Conservation (phyloP, 768 basidiomycete species). For the Antrodiella citrinella region DNA sequence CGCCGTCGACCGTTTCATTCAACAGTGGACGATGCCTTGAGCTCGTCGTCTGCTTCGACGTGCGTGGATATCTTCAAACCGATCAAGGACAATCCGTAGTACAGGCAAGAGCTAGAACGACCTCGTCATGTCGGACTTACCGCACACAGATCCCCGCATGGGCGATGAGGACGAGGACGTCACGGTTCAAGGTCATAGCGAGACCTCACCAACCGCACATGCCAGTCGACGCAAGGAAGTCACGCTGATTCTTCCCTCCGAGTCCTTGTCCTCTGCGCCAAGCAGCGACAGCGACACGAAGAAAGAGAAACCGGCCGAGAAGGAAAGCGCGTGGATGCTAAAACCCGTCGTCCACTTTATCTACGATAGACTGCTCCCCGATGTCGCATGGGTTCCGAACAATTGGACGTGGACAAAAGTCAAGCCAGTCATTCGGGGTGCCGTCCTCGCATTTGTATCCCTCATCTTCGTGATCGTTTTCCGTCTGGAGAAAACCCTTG, state of each 20-base stretch:
- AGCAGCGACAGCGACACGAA: neutral
- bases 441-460: slow-evolving; percentile 54
- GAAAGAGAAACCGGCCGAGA: slow-evolving; percentile 1
- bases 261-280: neutral
- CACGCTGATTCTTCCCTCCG: neutral
- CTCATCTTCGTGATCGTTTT: slow-evolving; percentile 53
- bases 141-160: slow-evolving; percentile 19
- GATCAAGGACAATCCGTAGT: too few species aligned
- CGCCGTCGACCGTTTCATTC: too few species aligned
- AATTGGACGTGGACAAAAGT: slow-evolving; percentile 52
- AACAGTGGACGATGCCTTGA: too few species aligned
- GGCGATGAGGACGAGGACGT: slow-evolving; percentile 20
- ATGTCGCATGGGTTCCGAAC: slow-evolving; percentile 43
- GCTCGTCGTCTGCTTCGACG: too few species aligned
- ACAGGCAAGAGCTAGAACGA: too few species aligned
- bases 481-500: slow-evolving; percentile 37
- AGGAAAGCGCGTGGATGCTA: neutral
- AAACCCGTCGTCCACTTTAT: too few species aligned
- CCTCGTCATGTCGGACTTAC: neutral
- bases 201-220: neutral
- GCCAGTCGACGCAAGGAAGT: neutral
- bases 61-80: too few species aligned
- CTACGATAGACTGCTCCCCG: slow-evolving; percentile 1
- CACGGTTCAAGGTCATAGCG: neutral
- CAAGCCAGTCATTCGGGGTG: slow-evolving; percentile 57